These are phyloP conservation scores for Trametes pubescens DNA, from an alignment of 1,284 basidiomycete species.

Conservation along the genomic window DNA sequence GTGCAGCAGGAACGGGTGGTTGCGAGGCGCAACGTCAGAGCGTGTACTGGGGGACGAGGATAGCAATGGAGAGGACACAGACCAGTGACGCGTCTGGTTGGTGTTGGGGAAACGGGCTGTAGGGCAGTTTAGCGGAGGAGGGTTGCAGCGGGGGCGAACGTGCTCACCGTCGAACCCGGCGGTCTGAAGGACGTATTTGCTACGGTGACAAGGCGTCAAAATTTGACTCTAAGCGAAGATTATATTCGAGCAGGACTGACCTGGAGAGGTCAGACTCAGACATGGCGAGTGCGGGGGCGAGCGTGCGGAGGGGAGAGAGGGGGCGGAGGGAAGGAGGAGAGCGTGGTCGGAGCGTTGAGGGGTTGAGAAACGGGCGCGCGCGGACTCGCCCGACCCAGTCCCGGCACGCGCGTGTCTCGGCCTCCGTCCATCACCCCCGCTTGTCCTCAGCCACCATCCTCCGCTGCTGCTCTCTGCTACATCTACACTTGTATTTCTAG, in stretches of 20 bases:
- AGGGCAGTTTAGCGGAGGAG: constrained; percentile 9
- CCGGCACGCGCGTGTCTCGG: constrained; percentile 18
- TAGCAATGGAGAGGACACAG: constrained; percentile 36
- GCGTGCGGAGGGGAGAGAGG: constrained; percentile 16
- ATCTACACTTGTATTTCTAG: constrained; percentile 4
- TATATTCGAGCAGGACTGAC: constrained; percentile 46
- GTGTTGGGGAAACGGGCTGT: constrained; percentile 93
- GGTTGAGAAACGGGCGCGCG: constrained; percentile 19
- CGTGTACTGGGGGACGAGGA: not conserved
- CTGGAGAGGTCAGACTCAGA: constrained; percentile 78
- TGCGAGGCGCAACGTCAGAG: constrained; percentile 10
- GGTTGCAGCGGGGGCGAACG: constrained; percentile 1
- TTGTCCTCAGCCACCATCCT: constrained; percentile 1
- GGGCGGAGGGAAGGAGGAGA: constrained; percentile 8
- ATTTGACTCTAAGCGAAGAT: constrained; percentile 17
- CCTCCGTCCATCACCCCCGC: constrained; percentile 5
- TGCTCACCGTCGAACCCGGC: constrained; percentile 84
- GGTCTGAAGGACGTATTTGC: constrained; percentile 87
- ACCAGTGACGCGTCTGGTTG: constrained; percentile 97
- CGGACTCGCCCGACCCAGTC: constrained; percentile 29
- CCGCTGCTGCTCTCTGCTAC: not conserved
- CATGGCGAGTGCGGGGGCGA: constrained; percentile 53
- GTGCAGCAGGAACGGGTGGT: constrained; percentile 6
- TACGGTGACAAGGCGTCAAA: constrained; percentile 42
- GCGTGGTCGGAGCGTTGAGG: constrained; percentile 35